These are phyloP conservation scores for Termitomyces sp. DNA, from an alignment of 768 basidiomycete genomes.

Conservation along the genomic window DNA sequence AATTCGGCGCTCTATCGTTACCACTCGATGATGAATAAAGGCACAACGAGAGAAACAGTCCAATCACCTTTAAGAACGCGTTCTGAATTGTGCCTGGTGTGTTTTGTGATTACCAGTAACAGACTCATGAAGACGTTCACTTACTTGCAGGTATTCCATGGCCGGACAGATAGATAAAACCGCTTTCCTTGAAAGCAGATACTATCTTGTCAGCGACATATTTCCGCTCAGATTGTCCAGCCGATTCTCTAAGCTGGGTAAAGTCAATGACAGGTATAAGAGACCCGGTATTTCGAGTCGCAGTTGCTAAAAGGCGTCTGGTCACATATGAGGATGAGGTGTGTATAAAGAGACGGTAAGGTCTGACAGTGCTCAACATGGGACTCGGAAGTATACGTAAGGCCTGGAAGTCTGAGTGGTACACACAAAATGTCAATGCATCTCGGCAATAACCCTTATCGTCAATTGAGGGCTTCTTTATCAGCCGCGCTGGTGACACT, in stretches of 20 bases:
- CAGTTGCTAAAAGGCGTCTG: slow-evolving; percentile 28
- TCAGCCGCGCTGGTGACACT: too few species aligned
- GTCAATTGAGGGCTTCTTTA: not conserved
- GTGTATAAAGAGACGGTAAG: slow-evolving; percentile 22
- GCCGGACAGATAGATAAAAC: slow-evolving; percentile 75
- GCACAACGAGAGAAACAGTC: not conserved
- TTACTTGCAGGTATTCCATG: slow-evolving; percentile 64
- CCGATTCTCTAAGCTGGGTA: slow-evolving; percentile 55
- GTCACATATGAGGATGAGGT: slow-evolving; percentile 11
- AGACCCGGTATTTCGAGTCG: slow-evolving; percentile 21
- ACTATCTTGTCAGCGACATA: slow-evolving; percentile 67
- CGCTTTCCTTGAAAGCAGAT: slow-evolving; percentile 74
- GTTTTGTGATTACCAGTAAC: not conserved
- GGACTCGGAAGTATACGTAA: not conserved
- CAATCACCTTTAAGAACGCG: slow-evolving; percentile 62
- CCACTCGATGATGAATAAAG: not conserved
- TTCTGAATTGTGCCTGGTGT: slow-evolving; percentile 47
- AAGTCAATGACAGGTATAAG: slow-evolving; percentile 86
- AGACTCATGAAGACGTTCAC: slow-evolving; percentile 8
- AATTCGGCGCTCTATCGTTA: slow-evolving; percentile 67
- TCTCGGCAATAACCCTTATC: not conserved
- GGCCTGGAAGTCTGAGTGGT: not conserved
- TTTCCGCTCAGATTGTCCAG: slow-evolving; percentile 54
- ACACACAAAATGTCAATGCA: not conserved
- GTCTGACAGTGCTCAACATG: slow-evolving; percentile 27